Base-by-base conservation (phyloP, 2,329 filamentous ascomycete genomes). In the Alternaria sp. region DNA sequence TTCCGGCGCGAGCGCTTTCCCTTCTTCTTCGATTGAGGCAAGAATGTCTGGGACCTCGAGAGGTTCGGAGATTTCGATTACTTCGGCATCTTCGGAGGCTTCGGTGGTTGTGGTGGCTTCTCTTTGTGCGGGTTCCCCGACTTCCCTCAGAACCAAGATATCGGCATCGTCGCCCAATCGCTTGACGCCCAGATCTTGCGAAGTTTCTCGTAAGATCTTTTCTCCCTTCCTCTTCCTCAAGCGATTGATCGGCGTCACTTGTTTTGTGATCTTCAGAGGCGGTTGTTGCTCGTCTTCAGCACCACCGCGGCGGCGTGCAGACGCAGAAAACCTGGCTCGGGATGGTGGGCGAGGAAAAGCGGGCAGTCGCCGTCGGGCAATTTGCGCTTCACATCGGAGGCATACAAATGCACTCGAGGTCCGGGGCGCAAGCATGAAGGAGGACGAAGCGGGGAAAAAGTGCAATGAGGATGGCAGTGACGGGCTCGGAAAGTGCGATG, bases 341-440 rank as follows among this genome's bases (percentile, higher is more conserved):
- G 71, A 64, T 23, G 64, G 11, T 57, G 59, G 65, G 15, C 65
- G 68, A 23, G 67, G 30, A 30, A 67, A 57, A 21, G 62, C 55
- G 44, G 67, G 65, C 7, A 71, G 51, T 51, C 65, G 64, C 13
- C 69, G 67, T 17, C 70, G 74, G 56, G 67, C 70, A 56, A 71
- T 68, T 57, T 68, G 70, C 44, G 79, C 71, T 68, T 79, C 76
- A 74, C 79, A 81, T 67, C 76, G 76, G 45, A 80, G 65, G 75
- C 78, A 81, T 67, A 80, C 69, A 57, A 77, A 79, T 67, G 78
- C 77, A 69, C 72, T 70, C 60, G 77, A 72, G 59, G 75, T 70
- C 65, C 75, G 73, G 58, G 71, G 70, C 57, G 74, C 74, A 73
- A 80, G 76, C 79, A 81, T 81, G 70, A 66, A 69, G 71, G 68